Evolutionary conservation across 352 stramenopile species (phyloP), one percentile per base, ranked within the genome.

Genomic region (Pythium guiyangense): DNA sequence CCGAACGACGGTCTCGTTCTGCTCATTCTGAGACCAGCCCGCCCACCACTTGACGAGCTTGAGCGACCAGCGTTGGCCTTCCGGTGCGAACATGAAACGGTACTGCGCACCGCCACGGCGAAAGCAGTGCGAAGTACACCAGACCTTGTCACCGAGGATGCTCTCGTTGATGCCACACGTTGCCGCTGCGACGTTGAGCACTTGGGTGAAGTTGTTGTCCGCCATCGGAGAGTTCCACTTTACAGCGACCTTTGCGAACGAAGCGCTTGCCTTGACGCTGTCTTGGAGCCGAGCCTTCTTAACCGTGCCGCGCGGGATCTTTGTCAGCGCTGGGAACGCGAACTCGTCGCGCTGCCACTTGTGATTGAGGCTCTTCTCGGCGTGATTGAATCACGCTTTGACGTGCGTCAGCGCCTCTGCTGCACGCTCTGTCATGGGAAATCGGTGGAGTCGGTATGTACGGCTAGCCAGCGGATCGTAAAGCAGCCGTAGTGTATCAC

Each of bases 1-100:
- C 0, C 46, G 35, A 0, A 57, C 47, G 9, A 62, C 1, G 1
- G 46, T 64, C 17, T 64, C 52, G 46, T 40, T 60, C 29, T 60
- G 59, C 18, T 59, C 39, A 31, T 64, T 60, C 15, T 4, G 8
- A 0, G 47, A 57, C 52, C 52, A 64, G 5, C 59, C 52, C 2
- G 14, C 52, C 59, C 43, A 64, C 59, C 52, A 60, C 59, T 65
- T 64, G 10, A 64, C 59, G 18, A 57, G 11, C 59, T 64, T 64
- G 1, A 64, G 47, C 0, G 59, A 64, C 59, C 59, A 64, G 0
- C 54, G 22, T 10, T 27, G 43, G 4, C 26, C 6, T 17, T 57
- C 44, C 1, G 58, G 51, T 27, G 51, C 35, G 20, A 64, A 64
- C 51, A 64, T 52, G 37, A 64, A 64, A 0, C 58, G 44, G 15